Percentiles rank a stretch among this genome's conserved stretches.
phyloP scores from a whole-genome alignment of 129 eudicot species.

The Helianthus tuberosus region DNA sequence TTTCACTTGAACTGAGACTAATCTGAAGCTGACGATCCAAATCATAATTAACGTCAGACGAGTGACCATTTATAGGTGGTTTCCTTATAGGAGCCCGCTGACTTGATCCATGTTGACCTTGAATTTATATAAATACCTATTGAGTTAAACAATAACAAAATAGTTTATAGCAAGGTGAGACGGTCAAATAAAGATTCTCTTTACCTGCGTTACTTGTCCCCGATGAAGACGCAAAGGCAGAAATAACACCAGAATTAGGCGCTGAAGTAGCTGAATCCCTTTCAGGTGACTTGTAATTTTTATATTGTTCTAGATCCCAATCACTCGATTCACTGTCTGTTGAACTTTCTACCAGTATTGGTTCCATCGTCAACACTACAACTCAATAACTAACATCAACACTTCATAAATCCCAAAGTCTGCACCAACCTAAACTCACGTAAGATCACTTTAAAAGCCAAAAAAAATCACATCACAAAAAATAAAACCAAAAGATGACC shows the following conservation, averaged over 20 bases:
- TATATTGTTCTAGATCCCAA: conserved; percentile 56
- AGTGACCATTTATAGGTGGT: conserved; percentile 42
- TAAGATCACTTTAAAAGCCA: too few species aligned
- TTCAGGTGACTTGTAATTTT: conserved; percentile 26
- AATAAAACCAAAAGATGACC: neutral
- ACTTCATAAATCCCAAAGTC: too few species aligned
- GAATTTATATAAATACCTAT: conserved; percentile 8
- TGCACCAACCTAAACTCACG: too few species aligned
- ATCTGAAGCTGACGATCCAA: conserved; percentile 29
- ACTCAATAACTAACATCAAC: conserved; percentile 9
- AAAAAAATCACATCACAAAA: too few species aligned
- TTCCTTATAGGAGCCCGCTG: conserved; percentile 32
- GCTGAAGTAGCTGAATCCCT: conserved; percentile 52
- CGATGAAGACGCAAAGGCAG: conserved; percentile 36
- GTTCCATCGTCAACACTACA: conserved; percentile 30
- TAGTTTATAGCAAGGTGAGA: neutral
- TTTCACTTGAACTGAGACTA: conserved; percentile 23
- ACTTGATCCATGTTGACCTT: conserved; percentile 38
- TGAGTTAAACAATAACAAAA: neutral
- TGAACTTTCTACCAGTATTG: conserved; percentile 50
- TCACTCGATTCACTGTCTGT: conserved; percentile 67
- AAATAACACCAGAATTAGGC: conserved; percentile 36
- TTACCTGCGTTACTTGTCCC: conserved; percentile 46
- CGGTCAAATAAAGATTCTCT: conserved; percentile 4
- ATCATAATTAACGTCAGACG: conserved; percentile 36